Base-by-base conservation (phyloP, 139 green algal species). In the Closterium sp. region DNA sequence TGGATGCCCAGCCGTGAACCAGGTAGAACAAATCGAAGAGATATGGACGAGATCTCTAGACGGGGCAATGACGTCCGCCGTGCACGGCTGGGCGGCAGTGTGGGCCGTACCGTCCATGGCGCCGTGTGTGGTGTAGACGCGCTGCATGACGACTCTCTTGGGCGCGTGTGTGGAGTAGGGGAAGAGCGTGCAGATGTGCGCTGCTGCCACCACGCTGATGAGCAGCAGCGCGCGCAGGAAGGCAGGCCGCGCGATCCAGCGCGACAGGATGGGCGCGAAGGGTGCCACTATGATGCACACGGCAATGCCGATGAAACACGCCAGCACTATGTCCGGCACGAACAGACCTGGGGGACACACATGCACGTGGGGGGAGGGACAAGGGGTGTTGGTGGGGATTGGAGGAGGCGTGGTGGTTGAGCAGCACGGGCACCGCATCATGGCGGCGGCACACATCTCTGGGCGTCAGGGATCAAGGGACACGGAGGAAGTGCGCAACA, bases 141-240 rank as follows among this genome's bases (percentile, higher is more conserved):
- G 87, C 87, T 90, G 87, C 32, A 90, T 84, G 33, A 90, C 31
- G 36, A 90, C 32, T 10, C 87, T 19, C 87, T 90, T 90, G 34
- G 87, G 87, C 16, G 87, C 87, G 31, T 69, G n/a, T 2, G 87
- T 84, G 30, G 35, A 86, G 87, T 90, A 90, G n/a, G 87, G 87
- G 36, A 90, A 90, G 35, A 69, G 32, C 31, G 87, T 85, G 32
- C 32, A 85, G 34, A 32, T 84, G 87, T 85, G 30, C 33, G 36
- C 36, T 19, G 87, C 87, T 2, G 87, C 12, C 34, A 84, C 87
- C 33, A 84, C 34, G 31, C n/a, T 33, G 87, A 32, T 84, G 9
- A 86, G 36, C 35, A 90, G 87, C 35, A 90, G 87, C 87, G 35
- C 87, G 31, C 87, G 87, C 31, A 69, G 30, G 87, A 90, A 76